Conservation (phyloP, 1,284 basidiomycete species). For the Farysia itapuensis region DNA sequence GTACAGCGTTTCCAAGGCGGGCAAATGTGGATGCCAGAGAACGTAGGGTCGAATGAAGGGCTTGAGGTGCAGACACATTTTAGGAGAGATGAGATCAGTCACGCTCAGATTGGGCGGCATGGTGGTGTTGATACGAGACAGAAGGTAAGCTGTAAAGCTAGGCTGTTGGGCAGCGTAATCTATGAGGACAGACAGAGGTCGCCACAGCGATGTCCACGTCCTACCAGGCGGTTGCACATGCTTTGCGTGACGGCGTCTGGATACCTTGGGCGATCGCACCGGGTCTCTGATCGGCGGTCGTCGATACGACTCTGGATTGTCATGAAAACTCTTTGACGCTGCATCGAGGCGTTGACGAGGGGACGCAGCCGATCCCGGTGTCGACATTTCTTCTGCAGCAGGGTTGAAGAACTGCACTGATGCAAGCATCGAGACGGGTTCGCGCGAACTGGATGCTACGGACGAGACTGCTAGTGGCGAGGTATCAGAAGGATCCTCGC, state of each 20-base stretch:
- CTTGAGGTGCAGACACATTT: conserved; percentile 17
- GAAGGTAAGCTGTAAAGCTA: conserved; percentile 27
- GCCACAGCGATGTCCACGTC: conserved; percentile 38
- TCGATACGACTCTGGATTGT: background rate
- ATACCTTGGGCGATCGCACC: background rate
- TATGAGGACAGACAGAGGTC: conserved; percentile 33
- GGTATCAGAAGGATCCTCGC: conserved; percentile 8
- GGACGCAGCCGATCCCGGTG: conserved; percentile 7
- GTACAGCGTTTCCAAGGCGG: conserved; percentile 14
- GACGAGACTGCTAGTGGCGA: conserved; percentile 9
- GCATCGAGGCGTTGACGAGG: background rate
- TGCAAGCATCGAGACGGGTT: conserved; percentile 21
- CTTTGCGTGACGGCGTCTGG: background rate
- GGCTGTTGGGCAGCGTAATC: conserved; percentile 37
- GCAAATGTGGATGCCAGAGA: conserved; percentile 37
- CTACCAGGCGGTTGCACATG: conserved; percentile 26
- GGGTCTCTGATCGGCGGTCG: too few relatives aligned
- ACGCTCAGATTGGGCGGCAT: conserved; percentile 14
- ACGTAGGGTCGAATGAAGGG: conserved; percentile 26
- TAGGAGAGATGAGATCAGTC: conserved; percentile 18
- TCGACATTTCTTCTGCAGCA: conserved; percentile 2
- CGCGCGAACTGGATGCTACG: background rate
- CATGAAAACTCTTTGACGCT: background rate
- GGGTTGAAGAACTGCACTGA: conserved; percentile 40
- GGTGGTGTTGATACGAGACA: conserved; percentile 19